Conservation (phyloP, 768 basidiomycete genomes). For the Plicaturopsis crispa region DNA sequence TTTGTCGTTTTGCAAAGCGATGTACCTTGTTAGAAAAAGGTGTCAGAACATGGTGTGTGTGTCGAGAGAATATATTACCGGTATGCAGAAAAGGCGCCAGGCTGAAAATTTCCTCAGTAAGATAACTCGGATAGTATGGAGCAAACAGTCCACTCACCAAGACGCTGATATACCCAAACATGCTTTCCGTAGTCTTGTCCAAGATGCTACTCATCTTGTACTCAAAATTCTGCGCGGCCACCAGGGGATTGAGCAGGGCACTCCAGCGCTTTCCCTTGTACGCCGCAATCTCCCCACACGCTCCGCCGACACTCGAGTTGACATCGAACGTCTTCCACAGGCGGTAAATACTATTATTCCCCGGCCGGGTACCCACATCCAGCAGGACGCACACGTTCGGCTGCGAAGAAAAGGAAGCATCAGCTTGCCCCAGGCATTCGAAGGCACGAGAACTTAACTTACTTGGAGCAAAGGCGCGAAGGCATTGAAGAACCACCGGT, state of each 20-base stretch:
- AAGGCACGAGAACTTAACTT: conserved; percentile 11
- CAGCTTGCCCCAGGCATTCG: not conserved
- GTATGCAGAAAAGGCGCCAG: conserved; percentile 94
- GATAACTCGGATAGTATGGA: not conserved
- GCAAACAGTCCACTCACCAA: conserved; percentile 35
- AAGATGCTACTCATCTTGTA: conserved; percentile 90
- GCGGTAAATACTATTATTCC: conserved; percentile 83
- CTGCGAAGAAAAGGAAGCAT: conserved; percentile 25
- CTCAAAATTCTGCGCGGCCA: conserved; percentile 94
- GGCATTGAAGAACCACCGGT: conserved; percentile 97
- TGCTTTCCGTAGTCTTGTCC: conserved; percentile 81
- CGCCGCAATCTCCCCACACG: conserved; percentile 93
- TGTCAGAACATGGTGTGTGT: too few relatives aligned
- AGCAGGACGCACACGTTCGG: conserved; percentile 89
- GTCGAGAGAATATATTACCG: too few relatives aligned
- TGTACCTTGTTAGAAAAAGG: conserved; percentile 47
- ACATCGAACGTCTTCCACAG: conserved; percentile 95
- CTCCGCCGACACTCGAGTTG: conserved; percentile 88
- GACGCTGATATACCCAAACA: conserved; percentile 97
- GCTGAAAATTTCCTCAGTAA: conserved; percentile 28
- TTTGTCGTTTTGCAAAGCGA: conserved; percentile 82
- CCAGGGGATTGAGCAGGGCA: conserved; percentile 79
- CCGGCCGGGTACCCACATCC: conserved; percentile 91
- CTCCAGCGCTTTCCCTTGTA: conserved; percentile 91
- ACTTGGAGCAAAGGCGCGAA: conserved; percentile 79